Base-by-base conservation (phyloP, 352 stramenopile genomes). In the Albugo candida region DNA sequence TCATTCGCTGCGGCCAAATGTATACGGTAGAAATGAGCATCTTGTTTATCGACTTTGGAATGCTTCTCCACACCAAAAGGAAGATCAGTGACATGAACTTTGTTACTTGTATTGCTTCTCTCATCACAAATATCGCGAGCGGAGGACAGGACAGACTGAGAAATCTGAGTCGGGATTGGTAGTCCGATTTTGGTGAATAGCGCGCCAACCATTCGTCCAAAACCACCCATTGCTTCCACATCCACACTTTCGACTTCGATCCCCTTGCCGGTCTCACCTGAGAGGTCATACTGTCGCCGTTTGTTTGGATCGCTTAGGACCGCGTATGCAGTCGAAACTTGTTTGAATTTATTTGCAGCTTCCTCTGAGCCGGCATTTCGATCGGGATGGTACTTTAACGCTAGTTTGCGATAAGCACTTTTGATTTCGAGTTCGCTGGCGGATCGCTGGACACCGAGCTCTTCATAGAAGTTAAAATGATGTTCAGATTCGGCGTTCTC, bases 371-470 rank as follows among this genome's bases (percentile, higher is more conserved):
- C 79, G 16, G 72, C 70, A 44, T 93, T 91, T 51, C 79, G 76
- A 57, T 94, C 82, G 17, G 82, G 82, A 51, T 94, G 82, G 53
- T 83, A 86, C 60, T 93, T 91, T 55, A 92, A 71, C 51, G 78
- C 79, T 40, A 93, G 62, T 61, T 92, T 92, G 45, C 75, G 71
- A 67, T 93, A 94, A 19, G 79, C 71, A 17, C 59, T 70, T 59
- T 92, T 92, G 61, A 94, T 93, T 58, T 94, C 82, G 46, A 89
- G 67, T 59, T 92, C 78, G 34, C 76, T 91, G 34, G 82, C 65
- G 36, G 76, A 75, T 52, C 81, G 81, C 34, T 88, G 78, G 24
- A 94, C 75, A 47, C 92, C 92, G 37, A 98, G 60, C 43, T 93
- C 67, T 37, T 73, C 63, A 54, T 91, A 94, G 47, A 83, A 78